Conservation (phyloP, 306 rosid species). For the Vigna unguiculata region DNA sequence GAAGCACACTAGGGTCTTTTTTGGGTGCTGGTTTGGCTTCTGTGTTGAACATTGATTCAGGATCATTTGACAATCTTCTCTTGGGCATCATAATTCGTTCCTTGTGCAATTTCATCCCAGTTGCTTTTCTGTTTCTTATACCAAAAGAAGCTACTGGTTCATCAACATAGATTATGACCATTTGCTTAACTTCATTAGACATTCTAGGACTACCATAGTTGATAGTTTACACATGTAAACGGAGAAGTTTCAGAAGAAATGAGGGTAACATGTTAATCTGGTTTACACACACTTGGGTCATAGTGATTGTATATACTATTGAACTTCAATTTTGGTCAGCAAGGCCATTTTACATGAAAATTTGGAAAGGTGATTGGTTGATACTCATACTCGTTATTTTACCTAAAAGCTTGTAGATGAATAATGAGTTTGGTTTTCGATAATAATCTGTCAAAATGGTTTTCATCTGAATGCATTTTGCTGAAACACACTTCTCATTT, state of each 20-base stretch:
- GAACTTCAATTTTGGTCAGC: slow-evolving; percentile 34
- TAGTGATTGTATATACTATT: slow-evolving; percentile 25
- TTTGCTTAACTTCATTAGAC: slow-evolving; percentile 21
- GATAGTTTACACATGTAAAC: slow-evolving; percentile 43
- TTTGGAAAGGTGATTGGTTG: slow-evolving; percentile 21
- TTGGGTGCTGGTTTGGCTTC: slow-evolving; percentile 82
- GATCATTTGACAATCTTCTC: slow-evolving; percentile 80
- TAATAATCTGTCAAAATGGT: not conserved
- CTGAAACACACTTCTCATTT: not conserved
- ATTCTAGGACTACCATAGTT: slow-evolving; percentile 31
- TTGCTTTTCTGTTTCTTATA: slow-evolving; percentile 76
- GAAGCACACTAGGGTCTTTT: slow-evolving; percentile 72
- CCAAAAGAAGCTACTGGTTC: slow-evolving; percentile 85
- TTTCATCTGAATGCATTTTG: not conserved
- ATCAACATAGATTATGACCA: slow-evolving; percentile 56
- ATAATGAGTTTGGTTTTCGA: slow-evolving; percentile 1
- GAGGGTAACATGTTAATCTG: slow-evolving; percentile 4
- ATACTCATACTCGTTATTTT: not conserved
- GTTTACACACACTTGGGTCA: slow-evolving; percentile 6
- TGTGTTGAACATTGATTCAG: slow-evolving; percentile 70
- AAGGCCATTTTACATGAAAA: slow-evolving; percentile 15
- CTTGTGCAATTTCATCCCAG: slow-evolving; percentile 73
- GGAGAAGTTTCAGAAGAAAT: slow-evolving; percentile 31
- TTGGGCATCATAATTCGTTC: slow-evolving; percentile 68
- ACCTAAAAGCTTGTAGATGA: not conserved